Evolutionary conservation across 2,329 filamentous ascomycete genomes (phyloP).

Genomic region (Trichoderma simmonsii): DNA sequence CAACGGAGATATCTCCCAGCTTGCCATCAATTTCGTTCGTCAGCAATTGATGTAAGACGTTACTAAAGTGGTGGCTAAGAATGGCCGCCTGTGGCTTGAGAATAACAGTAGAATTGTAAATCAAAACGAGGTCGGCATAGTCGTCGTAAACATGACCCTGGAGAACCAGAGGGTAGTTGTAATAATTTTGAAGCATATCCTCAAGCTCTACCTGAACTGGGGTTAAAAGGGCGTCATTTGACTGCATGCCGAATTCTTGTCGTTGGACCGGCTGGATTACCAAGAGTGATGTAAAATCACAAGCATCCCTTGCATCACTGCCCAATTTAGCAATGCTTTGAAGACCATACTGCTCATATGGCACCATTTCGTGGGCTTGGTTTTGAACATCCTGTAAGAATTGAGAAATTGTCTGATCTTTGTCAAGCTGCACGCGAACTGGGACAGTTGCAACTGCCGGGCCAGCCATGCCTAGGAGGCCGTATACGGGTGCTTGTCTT

Average conservation of each 20-base stretch:
- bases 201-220: neutral
- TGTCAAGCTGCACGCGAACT: conserved; percentile 21
- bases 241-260: neutral
- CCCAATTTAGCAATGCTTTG: conserved; percentile 22
- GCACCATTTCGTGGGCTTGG: conserved; percentile 11
- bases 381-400: conserved; percentile 21
- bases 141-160: conserved; percentile 12
- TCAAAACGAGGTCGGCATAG: conserved; percentile 1
- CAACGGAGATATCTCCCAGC: neutral
- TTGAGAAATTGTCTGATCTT: conserved; percentile 12
- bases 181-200: conserved; percentile 14
- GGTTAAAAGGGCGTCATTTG: neutral
- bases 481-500: conserved; percentile 27
- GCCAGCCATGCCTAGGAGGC: conserved; percentile 28
- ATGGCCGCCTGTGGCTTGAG: neutral
- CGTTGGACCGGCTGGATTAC: conserved; percentile 25
- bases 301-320: conserved; percentile 21
- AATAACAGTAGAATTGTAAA: conserved; percentile 11
- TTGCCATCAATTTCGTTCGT: neutral
- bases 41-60: neutral
- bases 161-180: conserved; percentile 13
- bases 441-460: conserved; percentile 33
- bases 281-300: conserved; percentile 29
- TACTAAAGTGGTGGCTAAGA: conserved; percentile 9
- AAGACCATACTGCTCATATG: conserved; percentile 25